Evolutionary conservation across 495 filamentous ascomycete species (phyloP).

Genomic region (Immersiella caudata): DNA sequence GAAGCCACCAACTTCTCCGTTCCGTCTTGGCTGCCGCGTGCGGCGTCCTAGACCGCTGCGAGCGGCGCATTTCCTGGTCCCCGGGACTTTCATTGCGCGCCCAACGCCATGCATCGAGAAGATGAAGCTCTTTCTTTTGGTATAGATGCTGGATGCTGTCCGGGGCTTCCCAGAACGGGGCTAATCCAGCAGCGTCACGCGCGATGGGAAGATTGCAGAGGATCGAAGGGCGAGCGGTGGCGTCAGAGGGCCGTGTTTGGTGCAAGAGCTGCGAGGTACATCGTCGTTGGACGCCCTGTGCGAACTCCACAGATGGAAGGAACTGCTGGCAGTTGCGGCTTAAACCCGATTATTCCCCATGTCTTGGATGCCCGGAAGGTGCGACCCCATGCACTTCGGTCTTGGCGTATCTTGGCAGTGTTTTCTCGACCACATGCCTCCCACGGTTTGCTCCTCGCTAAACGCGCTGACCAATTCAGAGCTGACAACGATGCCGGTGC

Average conservation of each 20-base stretch:
- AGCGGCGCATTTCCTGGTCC: too few species aligned
- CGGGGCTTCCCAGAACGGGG: background rate
- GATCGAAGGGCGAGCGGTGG: background rate
- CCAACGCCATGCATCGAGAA: background rate
- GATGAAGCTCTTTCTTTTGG: background rate
- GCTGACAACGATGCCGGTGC: background rate
- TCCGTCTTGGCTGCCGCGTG: background rate
- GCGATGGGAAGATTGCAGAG: background rate
- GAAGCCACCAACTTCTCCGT: background rate
- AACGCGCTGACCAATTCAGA: background rate
- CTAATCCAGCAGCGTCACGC: background rate
- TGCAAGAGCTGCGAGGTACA: background rate
- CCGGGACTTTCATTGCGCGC: background rate
- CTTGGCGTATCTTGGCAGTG: constrained; percentile 2
- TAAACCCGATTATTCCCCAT: constrained; percentile 17
- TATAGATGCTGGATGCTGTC: background rate
- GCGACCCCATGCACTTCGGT: background rate
- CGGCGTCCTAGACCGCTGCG: background rate
- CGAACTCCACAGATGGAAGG: background rate
- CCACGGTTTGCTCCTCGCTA: background rate
- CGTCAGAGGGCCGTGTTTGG: background rate
- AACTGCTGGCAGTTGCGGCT: constrained; percentile 5
- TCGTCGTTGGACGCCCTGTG: constrained; percentile 1
- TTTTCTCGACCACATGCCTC: background rate
- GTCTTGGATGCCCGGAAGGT: background rate